phyloP scores from a whole-genome alignment of 257 asterid species.

The Solanum piurae region DNA sequence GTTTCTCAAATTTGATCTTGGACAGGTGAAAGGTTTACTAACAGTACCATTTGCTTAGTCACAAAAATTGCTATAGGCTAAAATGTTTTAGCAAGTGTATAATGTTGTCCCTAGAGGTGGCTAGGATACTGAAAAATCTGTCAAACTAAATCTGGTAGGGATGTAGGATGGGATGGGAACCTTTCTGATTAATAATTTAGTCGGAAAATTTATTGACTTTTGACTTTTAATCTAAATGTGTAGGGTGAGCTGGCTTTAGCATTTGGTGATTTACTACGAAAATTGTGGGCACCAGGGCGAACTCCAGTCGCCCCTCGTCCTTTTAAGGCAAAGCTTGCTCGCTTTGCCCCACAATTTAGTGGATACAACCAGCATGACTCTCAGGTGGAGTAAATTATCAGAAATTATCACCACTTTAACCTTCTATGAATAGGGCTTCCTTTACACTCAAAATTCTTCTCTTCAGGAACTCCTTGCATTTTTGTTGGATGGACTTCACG shows the following conservation, averaged over 20 bases:
- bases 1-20: neutral
- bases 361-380: conserved; percentile 99
- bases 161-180: neutral
- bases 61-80: neutral
- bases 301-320: conserved; percentile 90
- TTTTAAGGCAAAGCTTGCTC: conserved; percentile 84
- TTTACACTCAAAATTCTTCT: conserved; percentile 1
- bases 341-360: conserved; percentile 99
- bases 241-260: conserved; percentile 99
- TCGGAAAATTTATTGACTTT: neutral
- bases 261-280: conserved; percentile 93
- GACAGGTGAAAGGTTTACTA: neutral
- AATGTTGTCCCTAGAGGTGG: neutral
- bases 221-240: conserved; percentile 13
- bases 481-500: conserved; percentile 98
- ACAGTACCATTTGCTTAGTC: neutral
- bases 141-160: neutral
- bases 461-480: conserved; percentile 95
- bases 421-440: neutral
- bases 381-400: conserved; percentile 35
- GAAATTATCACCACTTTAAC: neutral
- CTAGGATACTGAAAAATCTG: neutral
- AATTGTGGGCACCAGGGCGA: conserved; percentile 96
- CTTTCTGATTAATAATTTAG: neutral
- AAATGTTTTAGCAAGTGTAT: neutral